Base-by-base conservation (phyloP, 768 basidiomycete species). In the Tylopilus felleus region DNA sequence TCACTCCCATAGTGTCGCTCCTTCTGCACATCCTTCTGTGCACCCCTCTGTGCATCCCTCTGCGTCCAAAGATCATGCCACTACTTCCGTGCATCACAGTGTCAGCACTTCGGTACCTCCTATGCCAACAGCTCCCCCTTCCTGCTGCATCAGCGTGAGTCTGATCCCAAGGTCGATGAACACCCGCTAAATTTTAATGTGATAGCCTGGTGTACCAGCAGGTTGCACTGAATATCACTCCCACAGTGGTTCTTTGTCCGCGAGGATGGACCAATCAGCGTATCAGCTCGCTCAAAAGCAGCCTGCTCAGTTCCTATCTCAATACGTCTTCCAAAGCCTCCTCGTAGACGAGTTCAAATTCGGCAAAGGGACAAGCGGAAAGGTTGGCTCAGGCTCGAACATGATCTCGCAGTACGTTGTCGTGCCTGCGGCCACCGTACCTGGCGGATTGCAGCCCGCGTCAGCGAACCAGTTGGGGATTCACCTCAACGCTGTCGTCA, bases 331-430 rank as follows among this genome's bases (percentile, higher is more conserved):
- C 22, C 23, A 29, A 3, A 38, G 14, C 13, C 43, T 49, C 23
- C 8, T 19, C 10, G 17, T 54, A 33, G 57, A 59, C 21, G 43
- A 57, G 13, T 57, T 57, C 55, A 44, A 45, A 39, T 57, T 57
- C 17, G 19, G 36, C 21, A 29, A 8, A 22, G 55, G 47, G 16
- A 19, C n/a, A 22, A 44, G 36, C 13, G 47, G 57, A 13, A 48
- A 41, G 1, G 47, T 49, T 13, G 57, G 41, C 8, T n/a, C n/a
- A n/a, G 7, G 33, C 33, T 29, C 13, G 31, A 55, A 60, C 31
- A 60, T 44, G 52, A 50, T 60, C 25, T 60, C 52, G 5, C 52
- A 49, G 0, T 25, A 19, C 17, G 10, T 47, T 12, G 21, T 36
- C 8, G 35, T 48, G n/a, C 57, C 57, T 5, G 45, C 46, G 2